phyloP scores from a whole-genome alignment of 495 filamentous ascomycete genomes.

The Filosporella fistucella region DNA sequence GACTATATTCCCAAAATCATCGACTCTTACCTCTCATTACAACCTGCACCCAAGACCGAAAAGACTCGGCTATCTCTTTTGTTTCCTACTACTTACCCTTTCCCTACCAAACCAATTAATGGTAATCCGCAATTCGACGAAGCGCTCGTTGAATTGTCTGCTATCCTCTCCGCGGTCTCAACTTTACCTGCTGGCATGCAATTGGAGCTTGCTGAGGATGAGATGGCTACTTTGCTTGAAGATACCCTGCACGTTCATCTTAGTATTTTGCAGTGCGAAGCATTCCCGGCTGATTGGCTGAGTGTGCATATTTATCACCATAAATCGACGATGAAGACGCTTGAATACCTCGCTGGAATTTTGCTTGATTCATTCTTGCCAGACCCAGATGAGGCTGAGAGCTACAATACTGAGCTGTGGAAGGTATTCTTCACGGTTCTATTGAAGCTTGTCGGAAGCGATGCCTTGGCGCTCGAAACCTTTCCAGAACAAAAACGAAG shows the following conservation, averaged over 20 bases:
- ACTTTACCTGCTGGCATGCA: conserved; percentile 64
- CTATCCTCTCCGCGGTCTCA: conserved; percentile 76
- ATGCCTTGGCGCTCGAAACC: conserved; percentile 86
- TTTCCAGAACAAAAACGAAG: conserved; percentile 95
- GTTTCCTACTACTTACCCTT: conserved; percentile 88
- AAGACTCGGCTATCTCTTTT: conserved; percentile 75
- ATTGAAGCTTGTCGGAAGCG: conserved; percentile 82
- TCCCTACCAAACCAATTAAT: conserved; percentile 66
- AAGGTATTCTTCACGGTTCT: conserved; percentile 86
- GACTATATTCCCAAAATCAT: conserved; percentile 88
- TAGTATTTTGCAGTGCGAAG: conserved; percentile 83
- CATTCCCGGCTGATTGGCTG: conserved; percentile 87
- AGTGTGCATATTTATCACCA: conserved; percentile 95
- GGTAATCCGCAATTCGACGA: conserved; percentile 73
- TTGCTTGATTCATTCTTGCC: conserved; percentile 77
- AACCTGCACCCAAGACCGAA: conserved; percentile 54
- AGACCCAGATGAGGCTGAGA: conserved; percentile 84
- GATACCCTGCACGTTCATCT: conserved; percentile 77
- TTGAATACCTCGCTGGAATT: conserved; percentile 79
- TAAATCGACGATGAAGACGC: conserved; percentile 78
- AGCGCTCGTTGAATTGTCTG: conserved; percentile 81
- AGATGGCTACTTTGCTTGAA: conserved; percentile 69
- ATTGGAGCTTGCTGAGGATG: conserved; percentile 66
- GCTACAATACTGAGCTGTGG: conserved; percentile 92
- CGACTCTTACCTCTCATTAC: conserved; percentile 78